Percentiles rank a stretch among this genome's conserved stretches.
Conservation (phyloP, 2,329 filamentous ascomycete genomes). For the Calonectria pseudoturangicola region DNA sequence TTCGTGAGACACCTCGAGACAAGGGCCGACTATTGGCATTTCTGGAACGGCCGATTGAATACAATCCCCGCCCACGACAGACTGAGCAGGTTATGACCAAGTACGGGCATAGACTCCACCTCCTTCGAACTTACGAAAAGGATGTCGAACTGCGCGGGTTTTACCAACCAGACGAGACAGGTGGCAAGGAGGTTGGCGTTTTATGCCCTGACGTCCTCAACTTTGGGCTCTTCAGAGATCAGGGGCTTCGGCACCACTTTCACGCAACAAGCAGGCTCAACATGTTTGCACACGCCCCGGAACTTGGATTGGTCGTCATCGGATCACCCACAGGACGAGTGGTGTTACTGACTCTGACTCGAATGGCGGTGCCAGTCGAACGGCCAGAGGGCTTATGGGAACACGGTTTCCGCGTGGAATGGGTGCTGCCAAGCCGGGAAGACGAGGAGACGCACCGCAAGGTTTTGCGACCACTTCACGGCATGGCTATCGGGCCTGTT, state of each 20-base stretch:
- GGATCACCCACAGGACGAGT: conserved; percentile 81
- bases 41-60: conserved; percentile 44
- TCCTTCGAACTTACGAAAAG: conserved; percentile 70
- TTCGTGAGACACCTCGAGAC: conserved; percentile 44
- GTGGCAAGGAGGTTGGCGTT: conserved; percentile 54
- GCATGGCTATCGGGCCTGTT: conserved; percentile 80
- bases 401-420: conserved; percentile 72
- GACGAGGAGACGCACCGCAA: conserved; percentile 68
- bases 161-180: conserved; percentile 46
- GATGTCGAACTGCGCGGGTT: conserved; percentile 69
- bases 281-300: conserved; percentile 79
- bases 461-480: conserved; percentile 74
- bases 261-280: conserved; percentile 67
- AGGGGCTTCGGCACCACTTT: conserved; percentile 53
- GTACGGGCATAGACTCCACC: conserved; percentile 49
- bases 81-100: conserved; percentile 38
- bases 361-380: conserved; percentile 53
- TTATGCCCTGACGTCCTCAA: conserved; percentile 57
- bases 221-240: conserved; percentile 51
- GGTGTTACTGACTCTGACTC: conserved; percentile 75
- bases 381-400: conserved; percentile 54
- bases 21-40: conserved; percentile 46
- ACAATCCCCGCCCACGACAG: conserved; percentile 40
- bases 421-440: conserved; percentile 66
- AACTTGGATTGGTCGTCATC: conserved; percentile 81